Percentiles rank a stretch among this genome's conserved stretches.
Evolutionary conservation across 2,329 filamentous ascomycete species (phyloP).

Genomic region (Orbilia javanica): DNA sequence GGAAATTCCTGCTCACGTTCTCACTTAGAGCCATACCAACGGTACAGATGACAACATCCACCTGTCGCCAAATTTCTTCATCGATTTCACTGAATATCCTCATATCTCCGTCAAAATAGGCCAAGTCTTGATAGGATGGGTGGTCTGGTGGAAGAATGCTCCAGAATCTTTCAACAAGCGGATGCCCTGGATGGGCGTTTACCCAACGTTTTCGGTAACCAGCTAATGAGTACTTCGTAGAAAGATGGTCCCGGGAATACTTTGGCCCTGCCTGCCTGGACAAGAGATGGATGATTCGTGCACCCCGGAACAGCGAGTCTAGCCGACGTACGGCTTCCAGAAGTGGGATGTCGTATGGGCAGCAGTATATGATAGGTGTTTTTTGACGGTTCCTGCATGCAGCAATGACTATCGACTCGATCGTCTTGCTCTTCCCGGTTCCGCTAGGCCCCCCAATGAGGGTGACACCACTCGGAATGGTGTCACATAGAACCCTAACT

Average conservation of each 20-base stretch:
- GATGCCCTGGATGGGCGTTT: too few relatives aligned
- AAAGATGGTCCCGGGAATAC: neutral
- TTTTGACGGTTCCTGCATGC: neutral
- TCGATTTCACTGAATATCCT: too few relatives aligned
- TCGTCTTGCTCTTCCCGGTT: neutral
- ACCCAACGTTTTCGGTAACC: too few relatives aligned
- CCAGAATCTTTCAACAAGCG: too few relatives aligned
- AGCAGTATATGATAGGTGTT: neutral
- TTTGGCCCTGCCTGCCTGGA: neutral
- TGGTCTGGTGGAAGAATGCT: too few relatives aligned
- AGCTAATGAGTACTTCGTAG: neutral
- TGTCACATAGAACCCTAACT: neutral
- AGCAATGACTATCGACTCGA: neutral
- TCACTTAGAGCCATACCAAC: too few relatives aligned
- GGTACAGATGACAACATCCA: too few relatives aligned
- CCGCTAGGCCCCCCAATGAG: neutral
- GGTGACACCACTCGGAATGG: neutral
- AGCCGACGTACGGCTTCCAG: neutral
- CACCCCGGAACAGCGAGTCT: neutral
- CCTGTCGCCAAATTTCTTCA: too few relatives aligned
- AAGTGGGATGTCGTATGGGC: neutral
- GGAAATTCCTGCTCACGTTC: too few relatives aligned
- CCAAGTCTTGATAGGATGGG: too few relatives aligned
- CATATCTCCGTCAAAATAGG: too few relatives aligned
- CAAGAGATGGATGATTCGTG: neutral